Conservation (phyloP, 768 basidiomycete species). For the Hericium rajendrae region DNA sequence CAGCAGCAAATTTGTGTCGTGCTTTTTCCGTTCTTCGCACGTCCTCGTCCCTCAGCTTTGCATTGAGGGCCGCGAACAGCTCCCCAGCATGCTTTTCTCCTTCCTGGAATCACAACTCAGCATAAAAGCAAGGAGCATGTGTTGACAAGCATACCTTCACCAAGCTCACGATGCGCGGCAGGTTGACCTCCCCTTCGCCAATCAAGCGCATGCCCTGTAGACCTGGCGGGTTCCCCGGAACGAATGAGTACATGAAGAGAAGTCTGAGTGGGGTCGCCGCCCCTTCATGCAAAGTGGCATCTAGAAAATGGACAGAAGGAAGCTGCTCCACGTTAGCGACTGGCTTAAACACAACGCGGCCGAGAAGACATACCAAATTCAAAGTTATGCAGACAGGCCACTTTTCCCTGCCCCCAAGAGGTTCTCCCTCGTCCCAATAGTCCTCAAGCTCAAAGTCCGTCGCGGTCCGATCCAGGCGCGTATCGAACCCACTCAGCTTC, state of each 20-base stretch:
- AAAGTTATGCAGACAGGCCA: slow-evolving; percentile 78
- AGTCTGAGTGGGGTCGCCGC: slow-evolving; percentile 52
- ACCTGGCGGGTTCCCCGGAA: slow-evolving; percentile 21
- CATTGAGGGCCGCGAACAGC: slow-evolving; percentile 45
- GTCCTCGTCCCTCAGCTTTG: slow-evolving; percentile 59
- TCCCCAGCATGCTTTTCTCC: slow-evolving; percentile 58
- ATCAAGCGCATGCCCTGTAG: slow-evolving; percentile 58
- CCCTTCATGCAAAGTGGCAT: slow-evolving; percentile 67
- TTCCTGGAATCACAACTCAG: slow-evolving; percentile 28
- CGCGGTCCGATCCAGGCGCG: slow-evolving; percentile 37
- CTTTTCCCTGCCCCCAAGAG: slow-evolving; percentile 45
- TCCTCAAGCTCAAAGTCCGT: slow-evolving; percentile 83
- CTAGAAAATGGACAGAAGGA: slow-evolving; percentile 56
- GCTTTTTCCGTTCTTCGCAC: slow-evolving; percentile 49
- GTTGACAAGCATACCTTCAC: slow-evolving; percentile 36
- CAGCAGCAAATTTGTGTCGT: slow-evolving; percentile 37
- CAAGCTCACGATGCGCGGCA: slow-evolving; percentile 38
- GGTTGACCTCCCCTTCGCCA: slow-evolving; percentile 50
- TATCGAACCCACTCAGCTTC: slow-evolving; percentile 45
- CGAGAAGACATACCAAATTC: slow-evolving; percentile 48
- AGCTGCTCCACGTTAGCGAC: slow-evolving; percentile 29
- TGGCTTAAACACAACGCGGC: not conserved
- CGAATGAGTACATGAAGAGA: slow-evolving; percentile 57
- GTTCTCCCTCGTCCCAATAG: slow-evolving; percentile 79
- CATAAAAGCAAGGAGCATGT: not conserved